A percentile compares a stretch with the other conserved stretches of the same genome.
phyloP scores from a whole-genome alignment of 441 rosid species.

The Populus tomentosa region DNA sequence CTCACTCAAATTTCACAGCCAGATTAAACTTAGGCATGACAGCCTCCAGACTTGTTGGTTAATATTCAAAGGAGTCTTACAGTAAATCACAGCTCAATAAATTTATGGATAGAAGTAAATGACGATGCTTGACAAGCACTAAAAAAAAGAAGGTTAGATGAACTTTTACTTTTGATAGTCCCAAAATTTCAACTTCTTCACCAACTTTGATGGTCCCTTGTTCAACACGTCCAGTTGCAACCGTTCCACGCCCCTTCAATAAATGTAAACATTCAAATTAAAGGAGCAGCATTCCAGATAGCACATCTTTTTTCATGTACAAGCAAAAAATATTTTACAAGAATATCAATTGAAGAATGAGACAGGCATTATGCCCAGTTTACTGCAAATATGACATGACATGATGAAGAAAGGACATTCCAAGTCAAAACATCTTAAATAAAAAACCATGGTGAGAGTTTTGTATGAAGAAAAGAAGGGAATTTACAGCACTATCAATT shows the following conservation, averaged over 20 bases:
- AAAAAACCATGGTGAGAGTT: not conserved
- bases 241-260: conserved; percentile 97
- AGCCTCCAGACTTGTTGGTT: not conserved
- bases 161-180: conserved; percentile 55
- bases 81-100: not conserved
- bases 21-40: not conserved
- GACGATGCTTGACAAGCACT: not conserved
- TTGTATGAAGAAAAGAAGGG: not conserved
- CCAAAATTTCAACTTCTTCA: conserved; percentile 98
- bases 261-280: conserved; percentile 17
- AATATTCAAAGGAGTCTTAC: not conserved
- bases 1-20: conserved; percentile 1
- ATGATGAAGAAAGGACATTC: not conserved
- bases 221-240: conserved; percentile 97
- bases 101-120: not conserved
- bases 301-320: not conserved
- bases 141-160: not conserved
- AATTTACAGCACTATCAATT: not conserved
- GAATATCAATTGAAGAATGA: not conserved
- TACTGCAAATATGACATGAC: not conserved
- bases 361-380: not conserved
- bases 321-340: not conserved
- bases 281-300: not conserved
- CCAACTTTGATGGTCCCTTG: conserved; percentile 96
- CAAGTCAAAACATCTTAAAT: not conserved